Evolutionary conservation across 257 asterid genomes (phyloP), one percentile per base, ranked within the genome.

Genomic region (Plantago ovata): DNA sequence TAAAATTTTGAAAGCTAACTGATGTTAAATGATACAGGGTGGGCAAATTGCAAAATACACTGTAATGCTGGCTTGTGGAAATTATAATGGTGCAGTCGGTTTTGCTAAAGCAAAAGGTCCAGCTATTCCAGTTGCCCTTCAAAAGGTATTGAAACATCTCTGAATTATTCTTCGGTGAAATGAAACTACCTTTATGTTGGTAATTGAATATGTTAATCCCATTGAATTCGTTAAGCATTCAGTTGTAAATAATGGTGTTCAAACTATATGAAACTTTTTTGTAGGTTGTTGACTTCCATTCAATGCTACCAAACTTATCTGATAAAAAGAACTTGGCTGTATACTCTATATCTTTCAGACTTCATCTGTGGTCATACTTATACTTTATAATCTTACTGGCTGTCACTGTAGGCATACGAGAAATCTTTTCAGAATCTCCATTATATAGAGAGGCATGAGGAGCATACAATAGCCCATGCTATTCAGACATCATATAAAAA

Each of bases 341-440:
- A 3, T 28, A 0, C 4, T 28, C 36, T 28, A 8, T 28, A 28
- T 38, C 38, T 44, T 19, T 42, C 11, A 18, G 32, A 58, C 22
- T 39, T 57, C 15, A 19, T 28, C 36, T 28, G 7, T 28, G 36
- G 36, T 5, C 3, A 44, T 23, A 59, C 59, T 62, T 20, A 49
- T 21, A 46, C 19, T 49, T 13, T 56, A 18, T 11, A 19, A 14
- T 6, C 11, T 51, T 62, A 40, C 15, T 48, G 49, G 22, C 53
- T 60, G 18, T 72, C 67, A 44, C 67, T 44, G 70, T 81, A 90
- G 98, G 98, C 98, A 63, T 69, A 78, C 69, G 96, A 83, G 80
- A 85, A 88, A 75, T 85, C 96, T 78, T 92, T 88, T 70, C 96
- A 92, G 78, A 85, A 92, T 78, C 95, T 92, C 57, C 98, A 92